phyloP scores from a whole-genome alignment of 2,329 filamentous ascomycete species.

The Fusarium metavorans region DNA sequence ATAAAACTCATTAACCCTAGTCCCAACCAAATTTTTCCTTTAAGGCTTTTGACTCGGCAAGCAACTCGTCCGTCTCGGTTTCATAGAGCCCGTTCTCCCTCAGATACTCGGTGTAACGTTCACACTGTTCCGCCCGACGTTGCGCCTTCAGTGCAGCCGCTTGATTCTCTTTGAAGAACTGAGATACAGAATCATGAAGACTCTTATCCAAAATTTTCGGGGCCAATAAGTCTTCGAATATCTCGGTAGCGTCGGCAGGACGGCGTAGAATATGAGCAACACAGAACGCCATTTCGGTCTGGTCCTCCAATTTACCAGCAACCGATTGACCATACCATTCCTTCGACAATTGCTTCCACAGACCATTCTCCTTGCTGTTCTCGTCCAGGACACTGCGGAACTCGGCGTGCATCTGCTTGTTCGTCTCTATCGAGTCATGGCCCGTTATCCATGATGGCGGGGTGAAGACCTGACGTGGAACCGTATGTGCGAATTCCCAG shows the following conservation, averaged over 20 bases:
- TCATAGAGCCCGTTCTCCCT: slow-evolving; percentile 32
- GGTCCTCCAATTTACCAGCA: not conserved
- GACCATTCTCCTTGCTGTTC: slow-evolving; percentile 7
- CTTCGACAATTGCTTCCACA: slow-evolving; percentile 6
- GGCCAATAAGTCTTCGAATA: slow-evolving; percentile 25
- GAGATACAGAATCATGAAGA: slow-evolving; percentile 17
- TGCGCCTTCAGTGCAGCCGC: slow-evolving; percentile 22
- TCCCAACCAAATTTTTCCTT: slow-evolving; percentile 28
- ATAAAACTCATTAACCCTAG: not conserved
- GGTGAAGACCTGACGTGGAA: slow-evolving; percentile 28
- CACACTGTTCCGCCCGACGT: slow-evolving; percentile 23
- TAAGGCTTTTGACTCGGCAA: slow-evolving; percentile 23
- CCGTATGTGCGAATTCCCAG: slow-evolving; percentile 42
- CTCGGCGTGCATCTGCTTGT: slow-evolving; percentile 19
- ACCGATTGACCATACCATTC: slow-evolving; percentile 30
- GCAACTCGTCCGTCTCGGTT: slow-evolving; percentile 18
- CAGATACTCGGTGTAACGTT: slow-evolving; percentile 33
- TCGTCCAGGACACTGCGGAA: slow-evolving; percentile 23
- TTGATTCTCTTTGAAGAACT: slow-evolving; percentile 27
- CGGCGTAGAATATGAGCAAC: slow-evolving; percentile 29
- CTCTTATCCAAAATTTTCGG: slow-evolving; percentile 6
- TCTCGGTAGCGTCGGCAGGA: slow-evolving; percentile 19
- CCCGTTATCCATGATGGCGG: slow-evolving; percentile 38
- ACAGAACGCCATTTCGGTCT: slow-evolving; percentile 21
- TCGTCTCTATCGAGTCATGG: slow-evolving; percentile 8